Conservation (phyloP, 495 filamentous ascomycete species). For the Penicillium daleae region DNA sequence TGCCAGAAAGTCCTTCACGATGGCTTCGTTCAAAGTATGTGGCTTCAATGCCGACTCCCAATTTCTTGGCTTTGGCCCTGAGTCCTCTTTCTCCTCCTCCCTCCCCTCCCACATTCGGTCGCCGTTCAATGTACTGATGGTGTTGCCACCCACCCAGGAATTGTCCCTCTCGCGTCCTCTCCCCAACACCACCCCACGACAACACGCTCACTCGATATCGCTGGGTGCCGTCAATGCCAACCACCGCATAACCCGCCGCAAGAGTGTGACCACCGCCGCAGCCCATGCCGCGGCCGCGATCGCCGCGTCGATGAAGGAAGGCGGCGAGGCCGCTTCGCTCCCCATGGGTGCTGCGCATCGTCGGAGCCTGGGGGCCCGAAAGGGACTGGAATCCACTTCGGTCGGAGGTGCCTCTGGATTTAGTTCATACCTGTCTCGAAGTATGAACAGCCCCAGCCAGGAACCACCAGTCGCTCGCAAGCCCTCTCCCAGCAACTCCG, state of each 20-base stretch:
- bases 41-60: neutral
- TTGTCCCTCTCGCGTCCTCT: slow-evolving; percentile 51
- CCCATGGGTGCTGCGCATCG: slow-evolving; percentile 44
- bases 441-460: slow-evolving; percentile 58
- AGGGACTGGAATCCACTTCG: slow-evolving; percentile 50
- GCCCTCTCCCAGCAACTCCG: slow-evolving; percentile 48
- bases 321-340: slow-evolving; percentile 46
- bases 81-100: neutral
- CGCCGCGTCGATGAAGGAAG: slow-evolving; percentile 72
- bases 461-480: slow-evolving; percentile 56
- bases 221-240: slow-evolving; percentile 76
- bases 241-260: slow-evolving; percentile 88
- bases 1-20: slow-evolving; percentile 40
- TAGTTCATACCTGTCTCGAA: slow-evolving; percentile 48
- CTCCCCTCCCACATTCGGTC: neutral
- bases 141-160: slow-evolving; percentile 38
- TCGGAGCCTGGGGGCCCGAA: slow-evolving; percentile 51
- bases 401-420: slow-evolving; percentile 42
- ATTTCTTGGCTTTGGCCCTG: neutral
- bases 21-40: slow-evolving; percentile 54
- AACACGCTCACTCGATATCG: slow-evolving; percentile 82
- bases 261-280: slow-evolving; percentile 82
- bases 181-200: slow-evolving; percentile 60
- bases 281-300: slow-evolving; percentile 77
- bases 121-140: slow-evolving; percentile 20